A percentile compares a stretch with the other conserved stretches of the same genome.
Conservation (phyloP, 2,329 filamentous ascomycete genomes). For the Penicillium sp. region DNA sequence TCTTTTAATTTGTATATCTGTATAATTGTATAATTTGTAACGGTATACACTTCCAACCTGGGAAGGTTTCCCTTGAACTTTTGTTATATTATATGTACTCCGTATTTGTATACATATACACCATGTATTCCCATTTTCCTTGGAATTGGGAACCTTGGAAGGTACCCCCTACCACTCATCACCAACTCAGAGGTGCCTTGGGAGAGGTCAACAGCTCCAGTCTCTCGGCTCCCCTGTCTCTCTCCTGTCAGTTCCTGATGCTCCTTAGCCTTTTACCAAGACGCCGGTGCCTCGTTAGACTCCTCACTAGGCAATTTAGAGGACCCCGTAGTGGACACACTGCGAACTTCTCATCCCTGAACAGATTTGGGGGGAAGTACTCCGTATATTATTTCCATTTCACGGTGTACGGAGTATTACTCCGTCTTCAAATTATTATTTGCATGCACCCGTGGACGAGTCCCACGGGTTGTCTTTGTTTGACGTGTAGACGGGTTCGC, state of each 20-base stretch:
- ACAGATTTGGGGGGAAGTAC: not conserved
- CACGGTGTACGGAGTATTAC: not conserved
- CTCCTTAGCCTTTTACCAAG: not conserved
- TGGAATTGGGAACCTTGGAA: not conserved
- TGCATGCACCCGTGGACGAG: constrained; percentile 15
- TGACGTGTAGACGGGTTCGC: constrained; percentile 16
- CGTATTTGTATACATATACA: too few relatives aligned
- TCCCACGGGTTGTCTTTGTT: constrained; percentile 10
- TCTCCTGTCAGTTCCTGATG: not conserved
- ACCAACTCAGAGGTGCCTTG: constrained; percentile 3
- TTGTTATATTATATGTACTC: not conserved
- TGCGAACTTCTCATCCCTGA: constrained; percentile 2
- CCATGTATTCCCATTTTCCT: not conserved
- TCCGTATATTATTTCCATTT: not conserved
- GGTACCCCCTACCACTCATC: not conserved
- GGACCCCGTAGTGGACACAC: constrained; percentile 13
- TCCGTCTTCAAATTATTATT: not conserved
- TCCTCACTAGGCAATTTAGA: constrained; percentile 1
- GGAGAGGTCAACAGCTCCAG: constrained; percentile 1
- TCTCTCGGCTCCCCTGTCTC: constrained; percentile 8
- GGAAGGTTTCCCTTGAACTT: not conserved
- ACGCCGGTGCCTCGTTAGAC: constrained; percentile 8
- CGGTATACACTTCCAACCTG: too few relatives aligned
- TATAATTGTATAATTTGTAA: too few relatives aligned
- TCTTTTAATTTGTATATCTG: not conserved